Evolutionary conservation across 805 yeast species (phyloP), one percentile per base, ranked within the genome.

Genomic region (Sungouiella blattae): DNA sequence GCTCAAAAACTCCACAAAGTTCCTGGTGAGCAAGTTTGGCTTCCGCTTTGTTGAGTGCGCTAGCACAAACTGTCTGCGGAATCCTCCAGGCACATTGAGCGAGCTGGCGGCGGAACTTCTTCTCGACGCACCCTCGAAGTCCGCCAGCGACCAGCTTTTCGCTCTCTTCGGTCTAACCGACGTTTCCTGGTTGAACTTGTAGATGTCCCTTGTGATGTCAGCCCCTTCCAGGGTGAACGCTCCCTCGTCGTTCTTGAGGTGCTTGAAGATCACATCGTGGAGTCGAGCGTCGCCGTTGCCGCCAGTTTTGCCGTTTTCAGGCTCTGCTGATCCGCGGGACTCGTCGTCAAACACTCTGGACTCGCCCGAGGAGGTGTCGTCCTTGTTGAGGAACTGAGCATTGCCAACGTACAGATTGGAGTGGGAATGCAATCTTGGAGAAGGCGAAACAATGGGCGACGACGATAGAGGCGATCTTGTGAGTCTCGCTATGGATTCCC

Each of bases 41-140:
- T 29, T 28, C 21, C 18, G n/a, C 13, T 40, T 40, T 16, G 18
- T 12, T n/a, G 43, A 22, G 32, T 38, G 45, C 4, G 40, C 20
- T 40, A 73, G 57, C 18, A 84, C 60, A 47, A 72, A 84, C 39
- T 82, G 86, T 48, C 94, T 67, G 57, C 94, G 69, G 57, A 85
- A 85, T 0, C 93, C 94, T 34, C 93, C 93, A 0, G 94, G 94
- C 8, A 84, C 80, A 44, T 83, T 78, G 28, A 85, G 55, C 1
- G 78, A 78, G 36, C 85, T 75, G 0, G 89, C 91, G 9, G 70
- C 62, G 0, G 87, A 78, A 11, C 77, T 78, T 32, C 85, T 62
- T 48, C 88, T 31, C 20, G 16, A 27, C 22, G 37, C 21, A 7
- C 31, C 39, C 1, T 34, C 34, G 24, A 30, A 35, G 14, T 31